Percentiles rank a stretch among this genome's conserved stretches.
Conservation (phyloP, 192 early-diverging fungal genomes). For the Backusella westeae region DNA sequence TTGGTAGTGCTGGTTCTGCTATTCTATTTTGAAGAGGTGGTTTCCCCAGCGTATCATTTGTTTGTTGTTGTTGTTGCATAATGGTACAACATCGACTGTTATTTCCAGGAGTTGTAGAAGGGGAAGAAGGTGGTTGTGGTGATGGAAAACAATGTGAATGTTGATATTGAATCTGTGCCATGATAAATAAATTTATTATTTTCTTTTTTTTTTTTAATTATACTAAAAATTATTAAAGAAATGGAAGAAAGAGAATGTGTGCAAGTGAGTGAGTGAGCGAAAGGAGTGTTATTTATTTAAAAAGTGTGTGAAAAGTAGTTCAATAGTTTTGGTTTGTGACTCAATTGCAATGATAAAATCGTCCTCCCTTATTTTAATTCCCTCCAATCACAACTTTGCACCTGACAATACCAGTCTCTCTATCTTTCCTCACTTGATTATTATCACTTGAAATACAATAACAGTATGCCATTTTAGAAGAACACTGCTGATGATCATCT, state of each 20-base stretch:
- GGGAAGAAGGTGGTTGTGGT: background rate
- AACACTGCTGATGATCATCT: background rate
- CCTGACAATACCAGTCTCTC: background rate
- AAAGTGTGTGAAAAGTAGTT: background rate
- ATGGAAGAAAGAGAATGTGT: background rate
- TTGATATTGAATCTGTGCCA: slow-evolving; percentile 1
- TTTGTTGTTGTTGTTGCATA: background rate
- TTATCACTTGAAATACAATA: background rate
- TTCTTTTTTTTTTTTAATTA: background rate
- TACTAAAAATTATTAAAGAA: background rate
- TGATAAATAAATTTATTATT: background rate
- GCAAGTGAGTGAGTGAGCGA: background rate
- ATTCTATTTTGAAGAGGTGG: background rate
- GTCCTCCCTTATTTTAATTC: slow-evolving; percentile 8
- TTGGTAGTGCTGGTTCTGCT: background rate
- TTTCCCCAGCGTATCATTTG: background rate
- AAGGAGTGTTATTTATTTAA: background rate
- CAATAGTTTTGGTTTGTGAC: background rate
- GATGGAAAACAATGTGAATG: background rate
- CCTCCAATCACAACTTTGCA: background rate
- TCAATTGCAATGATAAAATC: background rate
- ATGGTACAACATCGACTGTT: background rate
- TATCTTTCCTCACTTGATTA: background rate
- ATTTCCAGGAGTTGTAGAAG: slow-evolving; percentile 1
- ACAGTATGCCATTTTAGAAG: background rate